Evolutionary conservation across 2,329 filamentous ascomycete species (phyloP).

Genomic region (Aspergillus phoenicis): DNA sequence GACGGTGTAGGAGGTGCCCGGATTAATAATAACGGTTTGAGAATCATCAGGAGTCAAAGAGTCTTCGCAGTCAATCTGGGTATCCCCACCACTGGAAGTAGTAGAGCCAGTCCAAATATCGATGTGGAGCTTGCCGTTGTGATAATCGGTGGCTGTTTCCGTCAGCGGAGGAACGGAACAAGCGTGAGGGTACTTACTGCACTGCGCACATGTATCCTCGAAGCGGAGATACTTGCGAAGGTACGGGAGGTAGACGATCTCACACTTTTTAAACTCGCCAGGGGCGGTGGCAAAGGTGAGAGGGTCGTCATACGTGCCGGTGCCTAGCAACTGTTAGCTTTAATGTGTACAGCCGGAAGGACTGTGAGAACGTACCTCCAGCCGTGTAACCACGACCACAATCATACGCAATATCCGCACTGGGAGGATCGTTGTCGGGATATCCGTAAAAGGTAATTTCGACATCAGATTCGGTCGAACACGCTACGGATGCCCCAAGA

Average conservation of each 20-base stretch:
- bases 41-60: constrained; percentile 7
- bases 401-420: constrained; percentile 10
- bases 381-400: constrained; percentile 14
- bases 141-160: constrained; percentile 8
- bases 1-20: not conserved
- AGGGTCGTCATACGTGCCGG: constrained; percentile 16
- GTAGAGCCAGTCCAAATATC: constrained; percentile 19
- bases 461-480: not conserved
- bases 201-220: constrained; percentile 18
- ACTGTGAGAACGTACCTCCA: not conserved
- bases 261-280: constrained; percentile 17
- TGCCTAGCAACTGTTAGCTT: not conserved
- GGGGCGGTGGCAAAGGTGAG: constrained; percentile 17
- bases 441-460: constrained; percentile 15
- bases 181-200: constrained; percentile 8
- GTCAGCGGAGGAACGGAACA: not conserved
- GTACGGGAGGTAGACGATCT: constrained; percentile 18
- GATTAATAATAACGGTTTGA: constrained; percentile 4
- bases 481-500: not conserved
- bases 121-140: constrained; percentile 11
- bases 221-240: constrained; percentile 17
- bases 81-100: not conserved
- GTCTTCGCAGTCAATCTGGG: constrained; percentile 14
- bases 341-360: not conserved
- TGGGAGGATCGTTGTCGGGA: constrained; percentile 15